Base-by-base conservation (phyloP, 2,329 filamentous ascomycete genomes). In the Sordariomycetes sp. region DNA sequence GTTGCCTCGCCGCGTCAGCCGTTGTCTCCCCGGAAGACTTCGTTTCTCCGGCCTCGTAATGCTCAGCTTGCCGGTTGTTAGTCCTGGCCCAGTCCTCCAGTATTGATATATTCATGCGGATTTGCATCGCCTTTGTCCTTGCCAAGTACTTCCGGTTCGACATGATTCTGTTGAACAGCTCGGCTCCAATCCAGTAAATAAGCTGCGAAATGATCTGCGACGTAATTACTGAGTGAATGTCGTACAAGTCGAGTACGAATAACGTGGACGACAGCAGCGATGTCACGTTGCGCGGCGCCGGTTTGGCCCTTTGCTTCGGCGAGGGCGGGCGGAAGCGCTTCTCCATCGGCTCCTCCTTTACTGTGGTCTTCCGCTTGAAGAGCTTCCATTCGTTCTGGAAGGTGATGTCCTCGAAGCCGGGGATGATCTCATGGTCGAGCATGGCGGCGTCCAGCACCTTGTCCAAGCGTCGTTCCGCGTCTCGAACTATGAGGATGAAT, bases 381-480 rank as follows among this genome's bases (percentile, higher is more conserved):
- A 98, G 72, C 49, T 94, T 95, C 92, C 92, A 98, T 55, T 98
- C 92, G 52, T 96, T 88, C 54, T 96, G 90, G 51, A 98, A 98
- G 6, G 86, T 81, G 39, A 98, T 86, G 51, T 94, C 90, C 53
- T 96, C 90, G 45, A 98, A 92, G 1, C 92, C 92, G 2, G 92
- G 90, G 42, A 98, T 98, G 1, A 88, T 95, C 61, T 98, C 92
- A 56, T 96, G 90, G 49, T 98, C 92, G 32, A 98, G 72, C 83
- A 98, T 94, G 15, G 88, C 88, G 19, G 77, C 70, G 53, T 96
- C 90, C 28, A 98, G 66, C 23, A 94, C 86, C 60, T 95, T 96
- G 64, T 98, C 92, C 66, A 98, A 84, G 42, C 92, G 80, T 45
- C 92, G 74, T 61, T 98, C 92, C 3, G 92, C 92, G 54, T 98